These are phyloP conservation scores for Eudorina sp. DNA, from an alignment of 139 green algal genomes.

Conservation along the genomic window DNA sequence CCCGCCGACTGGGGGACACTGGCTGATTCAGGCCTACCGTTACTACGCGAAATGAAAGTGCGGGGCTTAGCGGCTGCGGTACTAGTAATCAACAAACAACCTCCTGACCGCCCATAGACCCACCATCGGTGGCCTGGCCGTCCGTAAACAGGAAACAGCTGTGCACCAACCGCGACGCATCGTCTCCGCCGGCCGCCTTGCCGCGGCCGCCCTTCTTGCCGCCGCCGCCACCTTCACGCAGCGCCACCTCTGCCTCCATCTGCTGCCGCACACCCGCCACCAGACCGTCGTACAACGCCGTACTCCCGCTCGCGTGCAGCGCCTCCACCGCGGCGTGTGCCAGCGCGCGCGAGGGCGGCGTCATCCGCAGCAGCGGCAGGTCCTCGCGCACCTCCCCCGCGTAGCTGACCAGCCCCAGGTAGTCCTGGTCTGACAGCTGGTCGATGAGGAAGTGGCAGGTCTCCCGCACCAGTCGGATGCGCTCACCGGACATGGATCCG, in stretches of 20 bases:
- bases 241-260: neutral
- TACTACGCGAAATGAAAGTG: too few relatives aligned
- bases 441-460: constrained; percentile 57
- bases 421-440: constrained; percentile 38
- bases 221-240: neutral
- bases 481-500: constrained; percentile 42
- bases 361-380: constrained; percentile 54
- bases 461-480: constrained; percentile 43
- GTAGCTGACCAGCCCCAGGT: constrained; percentile 24
- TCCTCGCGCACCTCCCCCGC: constrained; percentile 3
- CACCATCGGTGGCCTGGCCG: constrained; percentile 53
- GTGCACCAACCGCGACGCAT: constrained; percentile 4
- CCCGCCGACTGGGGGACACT: too few relatives aligned
- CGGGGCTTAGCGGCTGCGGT: too few relatives aligned
- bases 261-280: constrained; percentile 48
- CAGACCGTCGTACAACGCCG: constrained; percentile 54
- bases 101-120: too few relatives aligned
- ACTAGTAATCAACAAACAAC: too few relatives aligned
- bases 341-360: neutral
- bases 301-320: constrained; percentile 30
- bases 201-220: neutral
- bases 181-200: neutral
- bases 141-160: constrained; percentile 65
- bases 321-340: constrained; percentile 32
- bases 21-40: too few relatives aligned